A percentile compares a stretch with the other conserved stretches of the same genome.
phyloP scores from a whole-genome alignment of 768 basidiomycete species.

The Tulasnella sp. region DNA sequence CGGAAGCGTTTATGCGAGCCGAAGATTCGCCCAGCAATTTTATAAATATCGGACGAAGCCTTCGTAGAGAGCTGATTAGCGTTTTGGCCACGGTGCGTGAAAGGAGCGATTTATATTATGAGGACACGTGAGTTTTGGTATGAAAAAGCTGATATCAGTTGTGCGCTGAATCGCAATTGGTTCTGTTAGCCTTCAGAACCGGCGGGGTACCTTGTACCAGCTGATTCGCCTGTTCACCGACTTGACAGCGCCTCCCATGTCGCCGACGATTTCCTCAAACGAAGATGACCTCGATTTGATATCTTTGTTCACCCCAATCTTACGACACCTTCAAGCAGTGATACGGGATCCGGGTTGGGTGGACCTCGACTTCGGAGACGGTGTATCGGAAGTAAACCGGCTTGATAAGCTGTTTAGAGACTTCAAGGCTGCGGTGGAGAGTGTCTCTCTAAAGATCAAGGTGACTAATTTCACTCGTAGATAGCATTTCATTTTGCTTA shows the following conservation, averaged over 20 bases:
- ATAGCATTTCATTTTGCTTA: too few relatives aligned
- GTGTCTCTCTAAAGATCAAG: not conserved
- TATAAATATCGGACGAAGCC: not conserved
- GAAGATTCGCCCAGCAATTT: not conserved
- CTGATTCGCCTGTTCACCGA: too few relatives aligned
- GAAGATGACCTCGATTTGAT: not conserved
- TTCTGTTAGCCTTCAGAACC: not conserved
- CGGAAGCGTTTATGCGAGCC: not conserved
- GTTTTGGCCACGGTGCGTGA: not conserved
- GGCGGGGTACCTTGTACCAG: too few relatives aligned
- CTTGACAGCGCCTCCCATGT: not conserved
- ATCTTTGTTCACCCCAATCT: not conserved
- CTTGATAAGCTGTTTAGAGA: not conserved
- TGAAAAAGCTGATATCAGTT: not conserved
- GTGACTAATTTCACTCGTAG: not conserved
- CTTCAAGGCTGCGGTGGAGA: not conserved
- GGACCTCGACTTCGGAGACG: not conserved
- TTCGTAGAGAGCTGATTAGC: not conserved
- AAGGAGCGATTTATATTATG: too few relatives aligned
- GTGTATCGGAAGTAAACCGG: not conserved
- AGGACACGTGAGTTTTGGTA: not conserved
- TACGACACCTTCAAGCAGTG: not conserved
- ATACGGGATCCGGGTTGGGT: not conserved
- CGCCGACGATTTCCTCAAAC: not conserved
- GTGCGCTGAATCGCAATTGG: not conserved